These are phyloP conservation scores for Camellia oleifera DNA, from an alignment of 179 eudicot genomes.

Conservation along the genomic window DNA sequence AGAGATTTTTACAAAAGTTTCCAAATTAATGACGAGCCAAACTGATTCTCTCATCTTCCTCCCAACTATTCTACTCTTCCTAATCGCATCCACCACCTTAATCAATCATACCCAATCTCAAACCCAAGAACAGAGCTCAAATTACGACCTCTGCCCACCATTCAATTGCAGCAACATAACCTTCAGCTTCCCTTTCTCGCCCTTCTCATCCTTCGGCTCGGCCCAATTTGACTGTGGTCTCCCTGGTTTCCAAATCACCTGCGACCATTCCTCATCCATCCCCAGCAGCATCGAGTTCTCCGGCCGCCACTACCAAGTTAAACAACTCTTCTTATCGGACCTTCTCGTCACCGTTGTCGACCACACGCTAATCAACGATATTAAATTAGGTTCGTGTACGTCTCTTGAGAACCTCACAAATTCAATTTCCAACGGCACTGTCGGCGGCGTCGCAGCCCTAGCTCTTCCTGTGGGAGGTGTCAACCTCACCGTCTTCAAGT, in stretches of 20 bases:
- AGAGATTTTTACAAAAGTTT: too few species aligned
- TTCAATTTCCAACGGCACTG: background rate
- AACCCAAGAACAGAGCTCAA: too few species aligned
- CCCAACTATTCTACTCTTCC: background rate
- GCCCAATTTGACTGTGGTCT: conserved; percentile 4
- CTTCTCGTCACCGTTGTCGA: conserved; percentile 5
- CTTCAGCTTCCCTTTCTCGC: conserved; percentile 12
- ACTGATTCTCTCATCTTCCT: background rate
- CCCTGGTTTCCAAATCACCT: background rate
- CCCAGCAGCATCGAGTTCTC: background rate
- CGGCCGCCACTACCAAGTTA: conserved; percentile 3
- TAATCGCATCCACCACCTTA: background rate
- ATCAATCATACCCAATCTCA: background rate
- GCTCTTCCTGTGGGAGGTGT: background rate
- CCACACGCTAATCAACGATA: background rate
- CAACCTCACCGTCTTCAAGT: conserved; percentile 11
- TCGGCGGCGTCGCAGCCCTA: background rate
- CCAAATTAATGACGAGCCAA: background rate
- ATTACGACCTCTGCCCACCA: conserved; percentile 3
- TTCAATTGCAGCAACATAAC: conserved; percentile 2
- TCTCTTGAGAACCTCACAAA: background rate
- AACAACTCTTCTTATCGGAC: background rate
- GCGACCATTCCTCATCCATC: background rate
- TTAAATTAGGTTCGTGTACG: background rate
- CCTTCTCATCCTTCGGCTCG: background rate